Evolutionary conservation across 306 rosid species (phyloP), one percentile per base, ranked within the genome.

Genomic region (Oxytropis ochrocephala): DNA sequence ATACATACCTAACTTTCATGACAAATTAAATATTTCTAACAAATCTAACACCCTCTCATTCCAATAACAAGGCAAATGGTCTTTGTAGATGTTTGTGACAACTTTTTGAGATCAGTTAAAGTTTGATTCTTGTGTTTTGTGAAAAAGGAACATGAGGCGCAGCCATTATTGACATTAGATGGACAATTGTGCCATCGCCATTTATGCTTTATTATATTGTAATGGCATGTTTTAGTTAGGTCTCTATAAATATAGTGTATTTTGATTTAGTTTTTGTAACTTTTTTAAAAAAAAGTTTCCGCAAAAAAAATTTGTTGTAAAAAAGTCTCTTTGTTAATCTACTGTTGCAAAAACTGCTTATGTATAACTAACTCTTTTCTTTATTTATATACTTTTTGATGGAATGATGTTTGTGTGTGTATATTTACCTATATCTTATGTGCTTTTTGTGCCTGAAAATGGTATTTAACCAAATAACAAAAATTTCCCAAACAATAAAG

Each of bases 151-250:
- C 71, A 55, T 8, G 38, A 55, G 59, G 51, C 58, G 80, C 77
- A 63, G 75, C 74, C 67, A 68, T 77, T 77, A 6, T 81, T 81
- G 85, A 81, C 76, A 61, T 29, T 39, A 1, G 13, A 60, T 1
- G 47, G 29, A 36, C 52, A 50, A 60, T 68, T 54, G 19, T 63
- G 43, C 73, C 76, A 74, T 64, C 52, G n/a, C 73, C 64, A 75
- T 54, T 53, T 13, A 55, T 57, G 44, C 41, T 64, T 48, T 64
- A 18, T 50, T 66, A 17, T 2, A 11, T 17, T 16, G 14, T 56
- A n/a, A n/a, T n/a, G n/a, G n/a, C n/a, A n/a, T n/a, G n/a, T n/a
- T n/a, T n/a, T n/a, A n/a, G n/a, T n/a, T n/a, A n/a, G n/a, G n/a
- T n/a, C n/a, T n/a, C n/a, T n/a, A n/a, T n/a, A n/a, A n/a, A n/a